A percentile compares a stretch with the other conserved stretches of the same genome.
Evolutionary conservation across 352 stramenopile species (phyloP).

Genomic region (Phytophthora pseudosyringae): DNA sequence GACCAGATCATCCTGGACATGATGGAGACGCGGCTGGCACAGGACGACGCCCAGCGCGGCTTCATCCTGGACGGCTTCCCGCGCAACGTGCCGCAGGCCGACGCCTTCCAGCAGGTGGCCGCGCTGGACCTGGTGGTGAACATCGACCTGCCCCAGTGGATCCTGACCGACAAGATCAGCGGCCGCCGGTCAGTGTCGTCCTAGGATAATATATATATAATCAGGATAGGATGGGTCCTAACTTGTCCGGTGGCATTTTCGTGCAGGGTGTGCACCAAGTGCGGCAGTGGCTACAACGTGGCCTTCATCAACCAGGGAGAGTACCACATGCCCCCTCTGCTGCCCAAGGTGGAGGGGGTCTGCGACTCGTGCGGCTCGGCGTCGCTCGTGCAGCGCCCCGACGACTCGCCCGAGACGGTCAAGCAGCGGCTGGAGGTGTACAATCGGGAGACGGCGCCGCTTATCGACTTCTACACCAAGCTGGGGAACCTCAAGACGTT

Average conservation of each 20-base stretch:
- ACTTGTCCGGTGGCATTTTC: not conserved
- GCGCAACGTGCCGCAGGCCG: conserved; percentile 87
- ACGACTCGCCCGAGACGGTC: conserved; percentile 86
- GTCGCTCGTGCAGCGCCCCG: conserved; percentile 80
- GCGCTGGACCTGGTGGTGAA: conserved; percentile 88
- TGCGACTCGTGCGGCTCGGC: conserved; percentile 81
- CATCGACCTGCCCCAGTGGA: conserved; percentile 89
- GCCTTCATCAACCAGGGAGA: conserved; percentile 86
- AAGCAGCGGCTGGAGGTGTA: conserved; percentile 87
- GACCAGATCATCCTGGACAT: conserved; percentile 92
- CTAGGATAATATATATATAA: not conserved
- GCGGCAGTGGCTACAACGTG: conserved; percentile 89
- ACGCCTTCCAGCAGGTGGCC: conserved; percentile 81
- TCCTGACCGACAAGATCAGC: conserved; percentile 91
- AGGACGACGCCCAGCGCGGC: conserved; percentile 72
- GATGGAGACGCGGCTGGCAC: conserved; percentile 77
- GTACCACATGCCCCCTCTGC: conserved; percentile 91
- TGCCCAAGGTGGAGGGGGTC: conserved; percentile 84
- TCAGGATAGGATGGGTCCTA: not conserved
- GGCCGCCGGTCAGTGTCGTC: conserved; percentile 63
- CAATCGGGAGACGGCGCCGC: conserved; percentile 86
- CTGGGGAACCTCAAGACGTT: conserved; percentile 85
- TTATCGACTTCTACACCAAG: conserved; percentile 88
- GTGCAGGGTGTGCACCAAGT: conserved; percentile 80
- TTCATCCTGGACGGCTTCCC: conserved; percentile 93